phyloP scores from a whole-genome alignment of 2,329 filamentous ascomycete species.

The Pseudogymnoascus destructans region DNA sequence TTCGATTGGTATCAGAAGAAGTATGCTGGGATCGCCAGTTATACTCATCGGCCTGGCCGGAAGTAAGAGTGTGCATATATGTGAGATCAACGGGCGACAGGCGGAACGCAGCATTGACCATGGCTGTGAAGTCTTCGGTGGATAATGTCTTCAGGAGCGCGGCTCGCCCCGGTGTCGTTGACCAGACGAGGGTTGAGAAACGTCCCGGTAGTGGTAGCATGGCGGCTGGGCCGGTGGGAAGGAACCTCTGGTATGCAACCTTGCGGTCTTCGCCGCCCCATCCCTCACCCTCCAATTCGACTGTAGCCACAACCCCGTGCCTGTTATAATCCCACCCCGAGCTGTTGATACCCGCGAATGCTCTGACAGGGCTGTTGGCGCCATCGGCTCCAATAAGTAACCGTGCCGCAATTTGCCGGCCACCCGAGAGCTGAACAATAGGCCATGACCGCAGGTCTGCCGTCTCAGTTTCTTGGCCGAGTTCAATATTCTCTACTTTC shows the following conservation, averaged over 20 bases:
- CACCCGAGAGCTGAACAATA: conserved; percentile 55
- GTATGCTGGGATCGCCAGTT: conserved; percentile 73
- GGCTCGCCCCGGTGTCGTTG: conserved; percentile 71
- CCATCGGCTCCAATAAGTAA: conserved; percentile 88
- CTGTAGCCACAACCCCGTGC: conserved; percentile 81
- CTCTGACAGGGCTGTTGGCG: conserved; percentile 82
- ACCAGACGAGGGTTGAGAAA: conserved; percentile 83
- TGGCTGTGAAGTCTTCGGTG: conserved; percentile 60
- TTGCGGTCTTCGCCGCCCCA: conserved; percentile 44
- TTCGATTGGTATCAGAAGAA: conserved; percentile 34
- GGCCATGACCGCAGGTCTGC: conserved; percentile 81
- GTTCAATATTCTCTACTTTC: conserved; percentile 64
- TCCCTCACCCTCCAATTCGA: conserved; percentile 53
- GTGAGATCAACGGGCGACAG: conserved; percentile 65
- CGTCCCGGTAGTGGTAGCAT: conserved; percentile 80
- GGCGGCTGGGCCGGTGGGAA: conserved; percentile 83
- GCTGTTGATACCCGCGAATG: conserved; percentile 75
- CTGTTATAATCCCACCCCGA: conserved; percentile 88
- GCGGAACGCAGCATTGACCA: conserved; percentile 90
- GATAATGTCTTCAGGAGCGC: conserved; percentile 64
- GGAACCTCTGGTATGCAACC: conserved; percentile 87
- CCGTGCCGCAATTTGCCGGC: conserved; percentile 59
- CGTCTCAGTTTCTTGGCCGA: conserved; percentile 56
- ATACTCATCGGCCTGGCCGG: conserved; percentile 58
- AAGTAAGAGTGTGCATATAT: conserved; percentile 58